phyloP scores from a whole-genome alignment of 257 asterid genomes.

The Fraxinus pennsylvanica region DNA sequence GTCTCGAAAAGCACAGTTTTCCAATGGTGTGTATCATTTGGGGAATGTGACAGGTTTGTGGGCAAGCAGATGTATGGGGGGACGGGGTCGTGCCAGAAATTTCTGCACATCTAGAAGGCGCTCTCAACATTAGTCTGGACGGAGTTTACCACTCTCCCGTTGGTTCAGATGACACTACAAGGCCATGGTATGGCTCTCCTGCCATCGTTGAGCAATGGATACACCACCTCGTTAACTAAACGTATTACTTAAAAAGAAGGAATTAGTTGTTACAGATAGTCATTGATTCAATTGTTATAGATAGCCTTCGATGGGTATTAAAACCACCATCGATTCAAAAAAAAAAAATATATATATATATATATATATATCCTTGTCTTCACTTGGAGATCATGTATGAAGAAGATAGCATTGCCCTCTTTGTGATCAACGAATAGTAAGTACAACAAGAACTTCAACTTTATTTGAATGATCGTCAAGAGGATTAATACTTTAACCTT shows the following conservation, averaged over 20 bases:
- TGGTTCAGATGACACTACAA: conserved; percentile 69
- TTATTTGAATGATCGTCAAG: too few species aligned
- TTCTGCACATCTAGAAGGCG: conserved; percentile 92
- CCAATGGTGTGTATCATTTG: neutral
- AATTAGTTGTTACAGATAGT: neutral
- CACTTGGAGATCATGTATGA: too few species aligned
- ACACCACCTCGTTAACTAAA: conserved; percentile 63
- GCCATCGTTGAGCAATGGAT: conserved; percentile 79
- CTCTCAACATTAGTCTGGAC: conserved; percentile 67
- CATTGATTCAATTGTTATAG: neutral
- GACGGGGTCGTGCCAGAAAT: conserved; percentile 90
- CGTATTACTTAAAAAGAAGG: neutral
- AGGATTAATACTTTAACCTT: too few species aligned
- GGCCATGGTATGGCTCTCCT: conserved; percentile 96
- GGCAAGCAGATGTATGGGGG: conserved; percentile 90
- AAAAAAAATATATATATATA: too few species aligned
- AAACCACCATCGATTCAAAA: too few species aligned
- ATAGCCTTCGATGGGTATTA: too few species aligned
- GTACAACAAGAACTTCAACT: too few species aligned
- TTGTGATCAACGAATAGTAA: too few species aligned
- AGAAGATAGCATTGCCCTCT: too few species aligned
- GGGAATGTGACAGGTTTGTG: conserved; percentile 68
- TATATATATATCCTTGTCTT: too few species aligned
- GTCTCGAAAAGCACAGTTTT: neutral
- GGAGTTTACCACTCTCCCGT: conserved; percentile 89